Evolutionary conservation across 1,284 basidiomycete genomes (phyloP).

Genomic region (Trichosporon sp.): DNA sequence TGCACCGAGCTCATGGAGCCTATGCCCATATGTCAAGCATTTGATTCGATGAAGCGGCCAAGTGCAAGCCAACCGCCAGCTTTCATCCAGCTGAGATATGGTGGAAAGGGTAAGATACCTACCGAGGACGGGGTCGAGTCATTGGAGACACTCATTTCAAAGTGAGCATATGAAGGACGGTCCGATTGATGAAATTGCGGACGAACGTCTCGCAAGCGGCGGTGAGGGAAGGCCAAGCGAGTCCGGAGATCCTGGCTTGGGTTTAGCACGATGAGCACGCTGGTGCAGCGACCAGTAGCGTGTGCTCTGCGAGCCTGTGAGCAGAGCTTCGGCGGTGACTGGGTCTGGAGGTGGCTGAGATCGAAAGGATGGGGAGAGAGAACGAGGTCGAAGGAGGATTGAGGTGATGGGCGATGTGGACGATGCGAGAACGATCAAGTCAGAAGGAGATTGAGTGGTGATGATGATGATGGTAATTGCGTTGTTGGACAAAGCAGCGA

Average conservation of each 20-base stretch:
- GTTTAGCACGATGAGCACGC: neutral
- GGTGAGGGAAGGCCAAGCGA: neutral
- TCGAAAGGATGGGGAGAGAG: neutral
- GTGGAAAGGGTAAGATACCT: neutral
- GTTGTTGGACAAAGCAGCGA: neutral
- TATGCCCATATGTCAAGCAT: too few species aligned
- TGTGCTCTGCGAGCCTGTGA: neutral
- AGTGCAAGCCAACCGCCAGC: too few species aligned
- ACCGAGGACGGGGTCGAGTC: neutral
- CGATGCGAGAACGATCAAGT: neutral
- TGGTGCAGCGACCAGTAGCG: neutral
- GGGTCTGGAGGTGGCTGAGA: neutral
- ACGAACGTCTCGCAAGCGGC: neutral
- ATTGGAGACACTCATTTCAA: neutral
- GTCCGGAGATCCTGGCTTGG: neutral
- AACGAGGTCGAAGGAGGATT: too few species aligned
- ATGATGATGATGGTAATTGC: neutral
- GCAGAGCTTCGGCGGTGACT: neutral
- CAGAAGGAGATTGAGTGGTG: neutral
- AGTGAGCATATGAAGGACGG: neutral
- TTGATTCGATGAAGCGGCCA: too few species aligned
- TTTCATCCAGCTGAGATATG: too few species aligned
- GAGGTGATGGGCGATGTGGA: neutral
- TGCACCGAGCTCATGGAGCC: too few species aligned
- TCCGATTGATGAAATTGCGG: neutral